Base-by-base conservation (phyloP, 495 filamentous ascomycete species). In the Xylaria longipes region DNA sequence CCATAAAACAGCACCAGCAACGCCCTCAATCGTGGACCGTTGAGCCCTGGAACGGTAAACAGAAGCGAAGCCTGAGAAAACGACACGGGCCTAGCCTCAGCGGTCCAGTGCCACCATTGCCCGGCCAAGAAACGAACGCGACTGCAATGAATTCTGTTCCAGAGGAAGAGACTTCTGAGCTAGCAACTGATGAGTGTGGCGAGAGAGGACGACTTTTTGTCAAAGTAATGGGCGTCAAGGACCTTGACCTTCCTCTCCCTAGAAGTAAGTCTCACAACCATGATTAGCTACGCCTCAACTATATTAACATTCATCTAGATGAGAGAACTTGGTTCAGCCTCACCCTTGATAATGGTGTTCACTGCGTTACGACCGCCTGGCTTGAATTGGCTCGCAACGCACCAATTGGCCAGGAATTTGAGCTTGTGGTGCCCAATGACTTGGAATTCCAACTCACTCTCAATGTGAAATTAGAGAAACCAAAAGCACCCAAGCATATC, bases 351-450 rank as follows among this genome's bases (percentile, higher is more conserved):
- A 99, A 99, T 75, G 96, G 96, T 33, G 88, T 99, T 3, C 96
- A 99, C 80, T 99, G 96, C 76, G 96, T 99, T 12, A 98, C 96
- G 1, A 99, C 96, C 7, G 89, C 94, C 0, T 98, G 94, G 94
- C 82, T 98, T 3, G 96, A 99, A 79, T 85, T 99, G 33, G 97
- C 94, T 61, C 93, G 92, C 70, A 94, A 90, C 52, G 97, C 97
- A 22, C 95, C 97, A 4, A 98, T 99, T 74, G 96, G 96, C 25
- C 96, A 99, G 76, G 96, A 99, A 79, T 99, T 99, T 71, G 96
- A 99, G 80, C 90, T 99, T 46, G 95, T 98, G 65, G 96, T 99
- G 48, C 92, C 97, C 48, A 94, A 97, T 74, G 95, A 98, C 74
- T 87, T 99, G 29, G 96, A 99, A 79, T 99, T 99, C 81, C 95